Base-by-base conservation (phyloP, 805 yeast species). In the Candida broadrunensis region DNA sequence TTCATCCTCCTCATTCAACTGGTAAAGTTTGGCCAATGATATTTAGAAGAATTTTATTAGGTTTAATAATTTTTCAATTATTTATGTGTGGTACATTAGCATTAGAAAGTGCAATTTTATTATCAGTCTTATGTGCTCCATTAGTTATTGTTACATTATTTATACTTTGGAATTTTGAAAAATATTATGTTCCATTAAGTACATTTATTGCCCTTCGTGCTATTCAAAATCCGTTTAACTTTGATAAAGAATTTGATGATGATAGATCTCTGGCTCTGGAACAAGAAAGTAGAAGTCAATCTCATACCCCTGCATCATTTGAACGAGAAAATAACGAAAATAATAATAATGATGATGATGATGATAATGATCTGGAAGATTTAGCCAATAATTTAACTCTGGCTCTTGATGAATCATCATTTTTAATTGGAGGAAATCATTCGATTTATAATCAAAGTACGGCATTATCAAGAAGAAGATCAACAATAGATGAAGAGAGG, bases 1-100 rank as follows among this genome's bases (percentile, higher is more conserved):
- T 80, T 19, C 85, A 80, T 49, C 80, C 83, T 1, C 81, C 78
- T 18, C 84, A 80, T 55, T 77, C 83, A 12, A 80, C 85, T 0
- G 85, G 85, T 4, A 78, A 78, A 50, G 81, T 77, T 3, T 80
- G 85, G 85, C 83, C 83, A 2, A 74, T 79, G 61, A 77, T 80
- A 5, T 78, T 78, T 47, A 63, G 80, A 41, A 57, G 85, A 37
- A 65, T 78, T 23, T 71, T 79, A 41, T 53, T 80, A 23, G 85
- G 85, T 1, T 57, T 78, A 33, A 57, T 79, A 9, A 65, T 80
- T 27, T 73, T 80, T 49, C 83, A 80, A 45, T 52, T 80, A n/a
- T 78, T 79, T 46, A 79, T 79, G 82, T 70, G 78, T 55, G 85
- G 85, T 11, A 76, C 84, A 0, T 58, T 80, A 33, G 84, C 83